Conservation (phyloP, 2,329 filamentous ascomycete species). For the Whalleya microplaca region DNA sequence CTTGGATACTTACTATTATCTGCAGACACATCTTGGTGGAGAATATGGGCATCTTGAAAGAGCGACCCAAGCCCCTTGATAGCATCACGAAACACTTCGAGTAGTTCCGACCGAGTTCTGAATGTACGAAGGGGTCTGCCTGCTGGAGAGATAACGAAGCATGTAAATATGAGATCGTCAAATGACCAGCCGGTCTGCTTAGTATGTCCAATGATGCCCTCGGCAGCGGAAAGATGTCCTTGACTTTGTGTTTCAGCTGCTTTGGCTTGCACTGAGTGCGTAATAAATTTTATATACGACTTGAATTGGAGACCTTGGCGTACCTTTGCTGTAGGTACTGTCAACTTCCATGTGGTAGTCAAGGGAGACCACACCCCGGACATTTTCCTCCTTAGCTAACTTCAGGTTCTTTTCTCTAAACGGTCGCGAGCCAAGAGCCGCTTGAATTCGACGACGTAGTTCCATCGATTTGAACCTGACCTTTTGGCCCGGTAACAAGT, state of each 20-base stretch:
- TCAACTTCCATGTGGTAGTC: conserved; percentile 32
- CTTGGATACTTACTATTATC: conserved; percentile 14
- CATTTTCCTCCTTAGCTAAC: conserved; percentile 33
- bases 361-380: conserved; percentile 36
- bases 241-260: conserved; percentile 12
- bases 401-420: conserved; percentile 39
- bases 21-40: conserved; percentile 30
- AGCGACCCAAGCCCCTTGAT: conserved; percentile 32
- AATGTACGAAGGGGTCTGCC: conserved; percentile 29
- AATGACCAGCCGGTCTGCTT: conserved; percentile 26
- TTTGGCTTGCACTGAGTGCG: too few species aligned
- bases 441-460: conserved; percentile 38
- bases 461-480: conserved; percentile 31
- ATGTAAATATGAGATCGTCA: conserved; percentile 27
- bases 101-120: conserved; percentile 20
- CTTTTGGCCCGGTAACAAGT: conserved; percentile 38
- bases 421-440: conserved; percentile 38
- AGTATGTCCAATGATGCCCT: conserved; percentile 17
- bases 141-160: conserved; percentile 29
- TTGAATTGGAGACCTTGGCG: conserved; percentile 31
- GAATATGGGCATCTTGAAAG: conserved; percentile 22
- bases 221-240: conserved; percentile 3
- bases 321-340: conserved; percentile 32
- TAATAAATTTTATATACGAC: conserved; percentile 21
- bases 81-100: conserved; percentile 28